Evolutionary conservation across 2,329 filamentous ascomycete genomes (phyloP).

Genomic region (Colletotrichum eremochloae): DNA sequence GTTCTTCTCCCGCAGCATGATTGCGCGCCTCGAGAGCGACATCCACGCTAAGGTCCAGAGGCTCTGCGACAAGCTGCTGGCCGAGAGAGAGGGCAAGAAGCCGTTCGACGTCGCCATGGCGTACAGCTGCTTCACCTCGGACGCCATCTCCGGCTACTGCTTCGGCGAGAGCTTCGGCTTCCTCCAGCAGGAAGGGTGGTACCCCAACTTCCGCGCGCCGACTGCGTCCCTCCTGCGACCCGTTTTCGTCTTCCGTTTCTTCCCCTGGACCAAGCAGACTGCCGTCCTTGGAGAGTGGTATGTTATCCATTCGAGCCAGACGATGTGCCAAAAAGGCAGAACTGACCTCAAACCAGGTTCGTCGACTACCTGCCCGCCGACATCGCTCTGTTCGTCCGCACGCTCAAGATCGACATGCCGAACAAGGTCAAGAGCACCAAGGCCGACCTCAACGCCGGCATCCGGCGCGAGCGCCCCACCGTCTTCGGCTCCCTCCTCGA

Average conservation of each 20-base stretch:
- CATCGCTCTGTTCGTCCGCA: constrained; percentile 40
- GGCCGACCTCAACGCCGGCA: constrained; percentile 40
- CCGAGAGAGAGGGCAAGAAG: constrained; percentile 41
- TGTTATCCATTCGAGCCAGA: neutral
- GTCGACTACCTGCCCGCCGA: constrained; percentile 40
- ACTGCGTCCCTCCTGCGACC: constrained; percentile 43
- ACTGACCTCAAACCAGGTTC: constrained; percentile 25
- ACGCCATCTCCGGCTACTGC: constrained; percentile 54
- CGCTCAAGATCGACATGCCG: constrained; percentile 40
- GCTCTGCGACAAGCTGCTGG: constrained; percentile 50
- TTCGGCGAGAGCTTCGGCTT: constrained; percentile 55
- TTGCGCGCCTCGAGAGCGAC: constrained; percentile 49
- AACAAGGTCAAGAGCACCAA: constrained; percentile 40
- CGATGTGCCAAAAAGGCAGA: neutral
- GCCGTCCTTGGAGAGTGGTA: constrained; percentile 40
- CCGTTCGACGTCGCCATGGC: constrained; percentile 53
- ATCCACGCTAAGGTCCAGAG: constrained; percentile 46
- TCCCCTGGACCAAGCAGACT: constrained; percentile 44
- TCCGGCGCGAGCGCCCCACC: constrained; percentile 41
- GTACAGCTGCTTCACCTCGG: constrained; percentile 56
- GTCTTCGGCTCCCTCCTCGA: constrained; percentile 41
- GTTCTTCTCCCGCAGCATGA: constrained; percentile 50
- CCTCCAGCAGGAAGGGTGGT: constrained; percentile 51
- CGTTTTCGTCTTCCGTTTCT: constrained; percentile 46
- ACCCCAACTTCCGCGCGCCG: constrained; percentile 51